Evolutionary conservation across 2,329 filamentous ascomycete species (phyloP), one percentile per base, ranked within the genome.

Genomic region (Lasiodiplodia sp.): DNA sequence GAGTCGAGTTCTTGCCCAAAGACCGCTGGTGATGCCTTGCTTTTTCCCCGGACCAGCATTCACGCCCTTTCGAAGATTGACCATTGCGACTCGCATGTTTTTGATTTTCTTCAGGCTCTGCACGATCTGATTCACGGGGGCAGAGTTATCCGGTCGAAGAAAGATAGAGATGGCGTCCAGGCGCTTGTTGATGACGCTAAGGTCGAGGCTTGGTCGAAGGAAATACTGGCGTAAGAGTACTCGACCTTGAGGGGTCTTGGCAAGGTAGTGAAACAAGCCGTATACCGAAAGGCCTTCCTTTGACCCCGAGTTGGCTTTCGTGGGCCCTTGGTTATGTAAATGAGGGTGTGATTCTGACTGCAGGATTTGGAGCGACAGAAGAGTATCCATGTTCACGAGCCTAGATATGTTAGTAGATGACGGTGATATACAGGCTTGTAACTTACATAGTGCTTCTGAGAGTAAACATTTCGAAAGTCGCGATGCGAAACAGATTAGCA

Each of bases 281-380:
- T 92, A 97, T 0, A 97, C 82, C 0, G 93, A 98, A 1, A 96
- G 84, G 18, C 89, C 91, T 80, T 97, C 94, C 77, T 95, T 97
- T 0, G 87, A 86, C 23, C 87, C 90, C 1, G 86, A 88, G 31
- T 83, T 85, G 37, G 84, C 84, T 71, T 83, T 87, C 7, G 85
- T 87, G 2, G 89, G 88, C 0, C 91, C 92, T 80, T 91, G 90
- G 73, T 90, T 92, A 71, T 95, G 91, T 58, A 87, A 90, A 75
- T 93, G 94, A 4, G 93, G 94, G 77, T 97, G 93, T 12, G 88
- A 88, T 77, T 97, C 94, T 1, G 91, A 89, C 67, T 91, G 90
- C 31, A 97, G 84, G 34, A 99, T 92, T 74, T 97, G 95, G 10
- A 99, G 85, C 1, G 94, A 94, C 16, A 88, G 80, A 52, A 98